A percentile compares a stretch with the other conserved stretches of the same genome.
Evolutionary conservation across 2,329 filamentous ascomycete genomes (phyloP).

Genomic region (Cordyceps pruinosa): DNA sequence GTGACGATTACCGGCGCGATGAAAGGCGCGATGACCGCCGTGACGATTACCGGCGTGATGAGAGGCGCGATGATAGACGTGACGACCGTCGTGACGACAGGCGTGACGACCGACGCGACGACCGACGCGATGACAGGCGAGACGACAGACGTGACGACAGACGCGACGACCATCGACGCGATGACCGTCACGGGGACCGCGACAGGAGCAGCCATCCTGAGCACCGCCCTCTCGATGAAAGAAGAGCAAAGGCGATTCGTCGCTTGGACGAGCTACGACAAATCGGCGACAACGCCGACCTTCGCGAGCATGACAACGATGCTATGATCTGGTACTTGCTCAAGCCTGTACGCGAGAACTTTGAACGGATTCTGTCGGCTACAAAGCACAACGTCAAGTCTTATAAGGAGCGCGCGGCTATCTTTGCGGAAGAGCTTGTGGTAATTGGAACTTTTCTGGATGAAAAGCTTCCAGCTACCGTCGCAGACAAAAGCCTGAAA

Average conservation of each 20-base stretch:
- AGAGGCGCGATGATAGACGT: conserved; percentile 20
- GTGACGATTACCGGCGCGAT: conserved; percentile 17
- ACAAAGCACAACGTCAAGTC: conserved; percentile 57
- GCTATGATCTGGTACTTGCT: conserved; percentile 44
- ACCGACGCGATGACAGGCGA: conserved; percentile 20
- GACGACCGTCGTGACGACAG: conserved; percentile 20
- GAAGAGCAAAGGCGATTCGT: conserved; percentile 33
- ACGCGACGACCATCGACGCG: conserved; percentile 15
- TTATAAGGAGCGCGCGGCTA: conserved; percentile 53
- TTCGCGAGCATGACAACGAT: conserved; percentile 38
- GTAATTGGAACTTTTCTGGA: conserved; percentile 58
- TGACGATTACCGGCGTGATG: conserved; percentile 16
- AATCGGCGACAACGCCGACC: conserved; percentile 44
- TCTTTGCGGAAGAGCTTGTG: conserved; percentile 54
- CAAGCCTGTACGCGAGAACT: conserved; percentile 53
- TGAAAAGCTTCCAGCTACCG: conserved; percentile 35
- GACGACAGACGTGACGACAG: conserved; percentile 20
- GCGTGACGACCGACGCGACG: conserved; percentile 22
- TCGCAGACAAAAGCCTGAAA: conserved; percentile 36
- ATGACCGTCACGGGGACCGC: conserved; percentile 16
- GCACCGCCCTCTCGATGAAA: conserved; percentile 31
- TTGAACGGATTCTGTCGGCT: conserved; percentile 52
- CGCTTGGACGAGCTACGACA: conserved; percentile 37
- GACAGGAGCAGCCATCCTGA: conserved; percentile 21
- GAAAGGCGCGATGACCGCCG: conserved; percentile 18